Conservation (phyloP, 2,329 filamentous ascomycete species). For the Diplodia mutila region DNA sequence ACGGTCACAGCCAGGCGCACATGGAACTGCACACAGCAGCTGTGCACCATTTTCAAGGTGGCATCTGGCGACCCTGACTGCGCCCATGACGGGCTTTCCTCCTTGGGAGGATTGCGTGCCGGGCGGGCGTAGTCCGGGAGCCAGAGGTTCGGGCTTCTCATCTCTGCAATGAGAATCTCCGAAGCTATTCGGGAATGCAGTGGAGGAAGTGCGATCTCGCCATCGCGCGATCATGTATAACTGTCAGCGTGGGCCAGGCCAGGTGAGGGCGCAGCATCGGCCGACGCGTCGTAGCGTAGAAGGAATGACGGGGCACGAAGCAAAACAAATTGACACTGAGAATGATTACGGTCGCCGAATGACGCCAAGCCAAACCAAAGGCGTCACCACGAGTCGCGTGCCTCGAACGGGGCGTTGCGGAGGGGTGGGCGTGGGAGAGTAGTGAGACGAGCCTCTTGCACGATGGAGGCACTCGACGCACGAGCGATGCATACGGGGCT, state of each 20-base stretch:
- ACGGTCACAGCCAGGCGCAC: not conserved
- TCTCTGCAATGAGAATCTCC: conserved; percentile 14
- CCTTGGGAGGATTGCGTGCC: not conserved
- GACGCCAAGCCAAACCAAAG: conserved; percentile 9
- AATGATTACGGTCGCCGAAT: conserved; percentile 1
- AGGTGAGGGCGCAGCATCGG: conserved; percentile 18
- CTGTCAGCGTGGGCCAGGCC: not conserved
- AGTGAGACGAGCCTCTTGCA: conserved; percentile 4
- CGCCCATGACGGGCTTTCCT: conserved; percentile 9
- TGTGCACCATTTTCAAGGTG: conserved; percentile 5
- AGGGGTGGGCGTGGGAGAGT: not conserved
- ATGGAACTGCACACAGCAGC: conserved; percentile 4
- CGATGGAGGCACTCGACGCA: conserved; percentile 9
- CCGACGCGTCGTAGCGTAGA: conserved; percentile 14
- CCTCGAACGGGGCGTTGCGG: not conserved
- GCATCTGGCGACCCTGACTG: conserved; percentile 9
- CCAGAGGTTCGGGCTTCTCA: not conserved
- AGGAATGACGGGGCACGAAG: not conserved
- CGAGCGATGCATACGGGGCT: not conserved
- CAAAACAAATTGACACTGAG: conserved; percentile 1
- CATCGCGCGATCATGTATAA: conserved; percentile 2
- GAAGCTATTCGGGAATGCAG: not conserved
- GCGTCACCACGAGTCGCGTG: conserved; percentile 9
- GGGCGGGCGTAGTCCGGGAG: not conserved
- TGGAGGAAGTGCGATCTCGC: not conserved